phyloP scores from a whole-genome alignment of 2,329 filamentous ascomycete genomes.

The Aspergillus sp. region DNA sequence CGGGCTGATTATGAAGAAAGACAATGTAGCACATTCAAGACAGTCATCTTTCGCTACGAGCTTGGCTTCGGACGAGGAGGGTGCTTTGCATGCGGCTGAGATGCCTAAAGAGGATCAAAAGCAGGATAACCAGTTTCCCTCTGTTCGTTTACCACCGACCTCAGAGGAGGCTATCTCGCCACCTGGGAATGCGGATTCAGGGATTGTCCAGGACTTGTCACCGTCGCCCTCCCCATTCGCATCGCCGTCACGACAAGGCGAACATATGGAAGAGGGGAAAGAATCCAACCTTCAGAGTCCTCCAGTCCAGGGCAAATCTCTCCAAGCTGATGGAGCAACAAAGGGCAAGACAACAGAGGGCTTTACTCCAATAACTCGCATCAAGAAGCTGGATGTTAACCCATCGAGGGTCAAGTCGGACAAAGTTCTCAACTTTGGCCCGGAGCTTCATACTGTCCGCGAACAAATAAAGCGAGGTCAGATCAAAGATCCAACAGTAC shows the following conservation, averaged over 20 bases:
- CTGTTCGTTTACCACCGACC: conserved; percentile 32
- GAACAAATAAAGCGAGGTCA: conserved; percentile 20
- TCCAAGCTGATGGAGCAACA: conserved; percentile 9
- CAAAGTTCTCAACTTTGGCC: conserved; percentile 30
- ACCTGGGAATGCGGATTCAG: conserved; percentile 33
- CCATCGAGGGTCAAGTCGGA: conserved; percentile 13
- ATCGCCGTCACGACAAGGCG: conserved; percentile 44
- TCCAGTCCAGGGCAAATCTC: conserved; percentile 8
- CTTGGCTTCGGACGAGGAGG: conserved; percentile 44
- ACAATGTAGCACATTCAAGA: conserved; percentile 44
- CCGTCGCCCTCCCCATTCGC: conserved; percentile 52
- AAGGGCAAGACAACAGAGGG: conserved; percentile 12
- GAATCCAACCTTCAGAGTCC: conserved; percentile 15
- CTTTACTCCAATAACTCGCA: conserved; percentile 6
- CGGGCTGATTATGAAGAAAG: conserved; percentile 59
- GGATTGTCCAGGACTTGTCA: conserved; percentile 38
- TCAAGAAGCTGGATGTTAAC: conserved; percentile 10
- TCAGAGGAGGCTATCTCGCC: conserved; percentile 34
- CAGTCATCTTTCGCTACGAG: conserved; percentile 45
- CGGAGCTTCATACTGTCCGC: conserved; percentile 20
- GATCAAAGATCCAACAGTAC: conserved; percentile 27
- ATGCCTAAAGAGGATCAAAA: conserved; percentile 30
- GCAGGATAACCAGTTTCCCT: conserved; percentile 22
- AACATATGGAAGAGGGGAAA: conserved; percentile 27
- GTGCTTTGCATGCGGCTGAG: conserved; percentile 45